Evolutionary conservation across 306 rosid genomes (phyloP), one percentile per base, ranked within the genome.

Genomic region (Rubus idaeus): DNA sequence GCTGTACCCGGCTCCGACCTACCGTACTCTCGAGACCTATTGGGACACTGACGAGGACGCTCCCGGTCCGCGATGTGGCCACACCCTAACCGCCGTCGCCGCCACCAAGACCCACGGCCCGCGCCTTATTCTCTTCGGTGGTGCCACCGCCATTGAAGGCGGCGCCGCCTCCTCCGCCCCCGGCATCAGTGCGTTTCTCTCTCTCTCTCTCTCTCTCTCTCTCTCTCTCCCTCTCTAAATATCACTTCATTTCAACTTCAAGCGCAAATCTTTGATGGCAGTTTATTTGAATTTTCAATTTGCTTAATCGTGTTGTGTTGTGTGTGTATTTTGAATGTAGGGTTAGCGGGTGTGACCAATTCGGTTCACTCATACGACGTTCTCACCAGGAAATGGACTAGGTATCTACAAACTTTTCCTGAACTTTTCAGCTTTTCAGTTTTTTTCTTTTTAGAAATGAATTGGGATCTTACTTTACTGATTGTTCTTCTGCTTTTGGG

Each of bases 131-230:
- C 90, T 96, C 20, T 96, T 96, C 17, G 98, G 99, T 11, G 99
- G 98, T 18, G 91, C 98, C 80, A 96, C 99, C 30, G 99, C 99
- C 81, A 91, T 96, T 73, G 99, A 96, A 83, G 98, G 98, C 83
- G 97, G 97, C 64, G 88, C 88, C 0, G 73, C 87, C 70, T 83
- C 97, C 47, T 91, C 96, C 9, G 84, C 99, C 68, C 96, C 98
- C 2, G 99, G 99, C 86, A 96, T 96, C 83, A 83, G 99, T 96
- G 81, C 39, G 39, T 63, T 23, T 49, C 10, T 23, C 35, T 1
- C 26, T 23, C 26, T 23, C 26, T 23, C 26, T 23, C 26, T 23
- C 26, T 30, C 35, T 30, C 35, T 30, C 35, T 30, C 35, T 30
- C 42, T 39, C 42, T n/a, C 35, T 37, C 44, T 50, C 17, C 47